Base-by-base conservation (phyloP, 176 grass and related monocot genomes). In the Raddia distichophylla region DNA sequence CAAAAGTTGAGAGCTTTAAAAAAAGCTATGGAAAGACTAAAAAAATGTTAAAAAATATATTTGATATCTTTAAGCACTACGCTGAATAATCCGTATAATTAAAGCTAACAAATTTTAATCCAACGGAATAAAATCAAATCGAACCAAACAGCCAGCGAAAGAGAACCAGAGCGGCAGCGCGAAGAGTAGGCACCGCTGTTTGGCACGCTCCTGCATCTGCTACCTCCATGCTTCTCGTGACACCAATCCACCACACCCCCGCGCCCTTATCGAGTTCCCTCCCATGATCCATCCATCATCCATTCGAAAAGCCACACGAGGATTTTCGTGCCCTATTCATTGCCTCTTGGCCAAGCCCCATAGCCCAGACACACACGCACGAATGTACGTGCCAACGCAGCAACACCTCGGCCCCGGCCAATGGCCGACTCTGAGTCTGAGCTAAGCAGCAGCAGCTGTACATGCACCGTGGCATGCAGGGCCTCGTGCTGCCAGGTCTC, bases 271-370 rank as follows among this genome's bases (percentile, higher is more conserved):
- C 73, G 46, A 35, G 14, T 42, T 71, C 50, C 57, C 45, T 71
- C 73, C 22, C 69, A 48, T 12, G 76, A 82, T 65, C 68, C 6
- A 42, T 64, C 75, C 13, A 47, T 45, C 8, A 60, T 71, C 75
- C 46, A 77, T 56, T 74, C 7, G 19, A 12, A 61, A 85, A 69
- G 76, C 15, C 14, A 76, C 86, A 86, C 87, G 87, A 82, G 82
- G 78, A 85, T 77, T 50, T 22, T 58, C 49, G 34, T 49, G 72
- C 18, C 64, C 50, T 80, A 87, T 81, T 87, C 85, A 89, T 65
- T 83, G 54, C 27, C 27, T 27, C 27, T 27, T 1, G 27, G 1
- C 27, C 27, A 27, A 27, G 27, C 27, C 27, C 27, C 27, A 27
- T 27, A 27, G 27, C 27, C 27, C 27, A 27, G 27, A 27, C 15